These are phyloP conservation scores for Globisporangium lucens DNA, from an alignment of 352 stramenopile genomes.

Conservation along the genomic window DNA sequence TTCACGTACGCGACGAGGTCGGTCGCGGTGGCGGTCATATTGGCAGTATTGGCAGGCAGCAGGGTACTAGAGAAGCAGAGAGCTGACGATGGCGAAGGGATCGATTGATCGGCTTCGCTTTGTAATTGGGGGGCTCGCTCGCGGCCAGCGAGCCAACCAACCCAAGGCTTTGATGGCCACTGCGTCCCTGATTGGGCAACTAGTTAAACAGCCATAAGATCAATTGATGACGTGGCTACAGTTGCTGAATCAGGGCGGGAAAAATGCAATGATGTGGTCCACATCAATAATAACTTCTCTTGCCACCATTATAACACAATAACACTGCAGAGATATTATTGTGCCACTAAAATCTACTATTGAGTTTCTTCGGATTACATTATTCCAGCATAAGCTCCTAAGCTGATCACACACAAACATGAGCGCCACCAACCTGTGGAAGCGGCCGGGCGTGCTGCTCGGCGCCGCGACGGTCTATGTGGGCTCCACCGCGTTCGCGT, in stretches of 20 bases:
- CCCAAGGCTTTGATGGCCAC: slow-evolving; percentile 3
- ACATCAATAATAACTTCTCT: not conserved
- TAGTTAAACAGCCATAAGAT: not conserved
- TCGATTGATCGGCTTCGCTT: not conserved
- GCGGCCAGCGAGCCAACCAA: slow-evolving; percentile 8
- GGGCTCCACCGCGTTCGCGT: slow-evolving; percentile 49
- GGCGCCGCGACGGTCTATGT: slow-evolving; percentile 57
- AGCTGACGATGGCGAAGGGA: not conserved
- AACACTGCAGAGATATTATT: too few relatives aligned
- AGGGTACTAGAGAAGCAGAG: not conserved
- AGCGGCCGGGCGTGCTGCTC: slow-evolving; percentile 52
- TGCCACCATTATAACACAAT: not conserved
- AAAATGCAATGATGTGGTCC: not conserved
- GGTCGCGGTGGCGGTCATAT: slow-evolving; percentile 23
- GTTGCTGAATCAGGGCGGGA: not conserved
- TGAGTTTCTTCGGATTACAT: not conserved
- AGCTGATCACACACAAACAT: slow-evolving; percentile 13
- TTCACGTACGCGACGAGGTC: slow-evolving; percentile 78
- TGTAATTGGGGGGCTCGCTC: not conserved
- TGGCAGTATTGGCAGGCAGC: not conserved
- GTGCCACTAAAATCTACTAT: not conserved
- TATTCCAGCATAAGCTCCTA: not conserved
- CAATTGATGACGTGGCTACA: not conserved
- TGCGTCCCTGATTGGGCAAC: not conserved
- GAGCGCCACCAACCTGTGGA: slow-evolving; percentile 27